phyloP scores from a whole-genome alignment of 1,284 basidiomycete genomes.

The Puccinia coronata region DNA sequence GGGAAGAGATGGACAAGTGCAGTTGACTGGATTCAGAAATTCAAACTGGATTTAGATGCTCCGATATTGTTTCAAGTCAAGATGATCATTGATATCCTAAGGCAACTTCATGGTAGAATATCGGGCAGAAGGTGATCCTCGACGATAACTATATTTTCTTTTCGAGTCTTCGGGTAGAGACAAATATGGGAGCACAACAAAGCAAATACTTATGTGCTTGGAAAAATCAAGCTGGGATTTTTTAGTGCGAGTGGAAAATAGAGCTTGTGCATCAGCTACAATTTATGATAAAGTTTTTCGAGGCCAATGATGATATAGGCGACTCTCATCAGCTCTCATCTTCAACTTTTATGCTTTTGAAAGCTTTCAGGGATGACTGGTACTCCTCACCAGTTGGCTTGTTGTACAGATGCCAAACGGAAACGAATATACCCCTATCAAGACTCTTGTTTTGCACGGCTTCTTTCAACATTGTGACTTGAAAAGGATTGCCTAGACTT shows the following conservation, averaged over 20 bases:
- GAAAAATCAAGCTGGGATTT: background rate
- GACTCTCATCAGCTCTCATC: conserved; percentile 2
- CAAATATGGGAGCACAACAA: background rate
- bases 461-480: background rate
- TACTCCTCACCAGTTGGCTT: background rate
- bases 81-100: background rate
- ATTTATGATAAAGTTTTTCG: background rate
- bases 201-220: background rate
- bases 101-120: background rate
- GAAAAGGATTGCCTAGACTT: background rate
- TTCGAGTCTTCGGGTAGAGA: background rate
- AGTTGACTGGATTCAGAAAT: background rate
- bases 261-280: background rate
- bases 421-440: background rate
- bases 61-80: background rate
- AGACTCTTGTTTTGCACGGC: background rate
- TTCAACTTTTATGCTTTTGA: background rate
- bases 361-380: background rate
- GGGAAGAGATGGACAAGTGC: background rate
- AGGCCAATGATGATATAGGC: background rate
- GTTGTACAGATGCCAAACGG: background rate
- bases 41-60: background rate
- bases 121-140: background rate
- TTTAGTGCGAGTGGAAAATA: background rate
- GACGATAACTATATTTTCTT: background rate